These are phyloP conservation scores for Phytophthora cajani DNA, from an alignment of 352 stramenopile species.

Conservation along the genomic window DNA sequence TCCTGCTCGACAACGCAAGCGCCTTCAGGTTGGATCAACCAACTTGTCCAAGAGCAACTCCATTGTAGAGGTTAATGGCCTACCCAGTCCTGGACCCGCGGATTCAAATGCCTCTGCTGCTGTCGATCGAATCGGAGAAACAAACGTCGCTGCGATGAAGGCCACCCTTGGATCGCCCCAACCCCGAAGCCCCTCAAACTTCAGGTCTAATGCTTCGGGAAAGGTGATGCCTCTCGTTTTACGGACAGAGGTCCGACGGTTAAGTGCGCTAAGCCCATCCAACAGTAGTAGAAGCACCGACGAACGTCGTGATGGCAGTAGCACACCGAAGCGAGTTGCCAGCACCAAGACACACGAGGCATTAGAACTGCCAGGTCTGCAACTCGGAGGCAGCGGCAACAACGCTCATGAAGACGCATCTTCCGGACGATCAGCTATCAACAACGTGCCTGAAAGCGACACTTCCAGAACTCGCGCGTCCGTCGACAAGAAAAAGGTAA, in stretches of 20 bases:
- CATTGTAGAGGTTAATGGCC: constrained; percentile 11
- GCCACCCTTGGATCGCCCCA: constrained; percentile 31
- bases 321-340: constrained; percentile 10
- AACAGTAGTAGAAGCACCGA: constrained; percentile 26
- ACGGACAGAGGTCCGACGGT: constrained; percentile 26
- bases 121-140: constrained; percentile 42
- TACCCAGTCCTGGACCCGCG: constrained; percentile 13
- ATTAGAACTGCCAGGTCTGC: constrained; percentile 7
- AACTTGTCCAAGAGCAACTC: constrained; percentile 58
- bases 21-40: constrained; percentile 78
- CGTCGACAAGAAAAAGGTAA: constrained; percentile 27
- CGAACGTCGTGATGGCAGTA: constrained; percentile 6
- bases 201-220: constrained; percentile 7
- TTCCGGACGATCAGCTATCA: neutral
- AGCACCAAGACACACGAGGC: neutral
- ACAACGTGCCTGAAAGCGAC: neutral
- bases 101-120: constrained; percentile 27
- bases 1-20: constrained; percentile 61
- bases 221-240: constrained; percentile 21
- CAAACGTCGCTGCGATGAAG: constrained; percentile 58
- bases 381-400: constrained; percentile 8
- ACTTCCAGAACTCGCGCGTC: neutral
- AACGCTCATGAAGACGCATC: constrained; percentile 20
- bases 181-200: constrained; percentile 2
- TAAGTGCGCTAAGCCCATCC: constrained; percentile 15